Base-by-base conservation (phyloP, 495 filamentous ascomycete genomes). In the Parathielavia hyrcaniae region DNA sequence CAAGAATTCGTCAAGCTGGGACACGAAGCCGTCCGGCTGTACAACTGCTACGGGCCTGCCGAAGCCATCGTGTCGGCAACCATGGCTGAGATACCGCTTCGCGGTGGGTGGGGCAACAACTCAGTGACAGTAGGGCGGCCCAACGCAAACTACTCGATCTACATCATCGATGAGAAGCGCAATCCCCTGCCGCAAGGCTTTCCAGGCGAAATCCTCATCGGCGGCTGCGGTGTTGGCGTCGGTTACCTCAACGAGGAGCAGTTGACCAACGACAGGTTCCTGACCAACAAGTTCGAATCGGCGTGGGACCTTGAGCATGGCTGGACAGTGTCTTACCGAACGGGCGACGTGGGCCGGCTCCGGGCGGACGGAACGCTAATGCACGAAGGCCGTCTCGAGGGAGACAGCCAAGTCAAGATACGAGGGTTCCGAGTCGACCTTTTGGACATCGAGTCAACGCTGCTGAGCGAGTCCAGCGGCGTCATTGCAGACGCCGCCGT, bases 351-450 rank as follows among this genome's bases (percentile, higher is more conserved):
- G 0, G 75, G 72, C 2, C 62, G 58, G 13, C 49, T 75, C 5
- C 49, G 39, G 5, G 16, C 45, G 0, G 75, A 78, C 51, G 81
- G 80, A 0, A 12, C 58, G 0, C 38, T 83, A 1, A 43, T 73
- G 0, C 63, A 78, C 39, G 45, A 66, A 1, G 69, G 71, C 2
- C 74, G 81, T 1, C 71, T 79, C 8, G 59, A 54, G 0, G 78
- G 77, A 5, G 76, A 79, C 55, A 76, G 70, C 7, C 76, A 80
- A 59, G 60, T 82, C 40, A 83, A 84, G 56, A 40, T 84, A 4
- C 64, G 75, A 0, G 81, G 81, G 0, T 51, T 81, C 8, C 77
- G 81, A 0, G 73, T 83, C 11, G 79, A 84, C 6, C 55, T 84
- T 0, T 50, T 68, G 14, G 81, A 84, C 13, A 67, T 83, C 7